Base-by-base conservation (phyloP, 2,329 filamentous ascomycete genomes). In the Claviceps arundinis region DNA sequence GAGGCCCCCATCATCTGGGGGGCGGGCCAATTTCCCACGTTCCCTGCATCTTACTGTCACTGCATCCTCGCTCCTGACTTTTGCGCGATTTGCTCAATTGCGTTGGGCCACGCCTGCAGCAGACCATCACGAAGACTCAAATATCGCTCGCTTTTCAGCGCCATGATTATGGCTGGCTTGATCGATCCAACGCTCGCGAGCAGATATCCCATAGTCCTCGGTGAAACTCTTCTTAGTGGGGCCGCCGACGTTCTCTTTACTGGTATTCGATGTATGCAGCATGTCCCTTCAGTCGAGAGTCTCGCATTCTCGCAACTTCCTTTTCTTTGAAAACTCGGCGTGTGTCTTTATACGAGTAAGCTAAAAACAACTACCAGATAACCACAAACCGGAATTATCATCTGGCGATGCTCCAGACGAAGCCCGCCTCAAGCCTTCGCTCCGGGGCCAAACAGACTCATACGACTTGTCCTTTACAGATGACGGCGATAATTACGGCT, bases 131-230 rank as follows among this genome's bases (percentile, higher is more conserved):
- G 14, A 40, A 41, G 30, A 34, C 30, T 8, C 30, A 41, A 41
- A 41, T 2, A 41, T 9, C n/a, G 16, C 38, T 9, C 38, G 14
- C 6, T n/a, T 13, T 5, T 37, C 11, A 30, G 3, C 37, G 13
- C 3, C 48, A 48, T 45, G 52, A 50, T 54, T 47, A 64, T 65
- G 64, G 65, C 63, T 62, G 69, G 63, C 58, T 61, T 74, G 51
- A 73, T 83, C 54, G 79, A 84, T 65, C 77, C 80, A 55, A 81
- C 79, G 51, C 76, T 78, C 65, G 69, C 72, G 54, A 78, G 73
- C 53, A 78, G 80, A 61, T 84, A 83, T 60, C 80, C 79, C 48
- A 75, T 84, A 52, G 73, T 84, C 47, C 70, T 84, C 45, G 82
- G 81, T 62, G 80, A 84, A 59, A 75, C 76, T 30, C 68, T 84